Evolutionary conservation across 257 asterid species (phyloP).

Genomic region (Nicotiana noctiflora): DNA sequence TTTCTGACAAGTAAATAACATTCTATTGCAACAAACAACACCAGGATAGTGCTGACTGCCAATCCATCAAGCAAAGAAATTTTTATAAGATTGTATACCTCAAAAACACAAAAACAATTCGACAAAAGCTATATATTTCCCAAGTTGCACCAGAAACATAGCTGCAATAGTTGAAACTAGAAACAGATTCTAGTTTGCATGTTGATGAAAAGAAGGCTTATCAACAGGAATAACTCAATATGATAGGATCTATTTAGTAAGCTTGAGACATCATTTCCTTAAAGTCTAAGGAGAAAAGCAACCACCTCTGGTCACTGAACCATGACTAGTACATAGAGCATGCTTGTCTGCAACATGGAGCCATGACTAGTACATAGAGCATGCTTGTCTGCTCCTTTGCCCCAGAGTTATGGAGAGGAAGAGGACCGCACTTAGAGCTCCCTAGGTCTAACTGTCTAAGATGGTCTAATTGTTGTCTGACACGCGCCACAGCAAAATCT

Average conservation of each 20-base stretch:
- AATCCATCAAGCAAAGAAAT: neutral
- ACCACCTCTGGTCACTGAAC: neutral
- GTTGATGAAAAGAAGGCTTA: neutral
- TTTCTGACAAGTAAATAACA: neutral
- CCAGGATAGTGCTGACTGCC: neutral
- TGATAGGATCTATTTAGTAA: neutral
- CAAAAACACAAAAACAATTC: neutral
- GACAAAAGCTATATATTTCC: neutral
- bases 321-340: neutral
- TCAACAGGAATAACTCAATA: neutral
- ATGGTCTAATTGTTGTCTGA: neutral
- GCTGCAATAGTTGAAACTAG: neutral
- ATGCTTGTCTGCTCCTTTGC: neutral
- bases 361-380: neutral
- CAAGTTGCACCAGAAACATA: neutral
- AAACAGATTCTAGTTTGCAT: neutral
- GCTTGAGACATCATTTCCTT: neutral
- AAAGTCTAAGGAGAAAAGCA: neutral
- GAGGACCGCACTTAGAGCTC: neutral
- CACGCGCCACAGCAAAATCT: neutral
- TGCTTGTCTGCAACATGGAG: neutral
- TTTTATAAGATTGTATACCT: neutral
- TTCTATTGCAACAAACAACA: neutral
- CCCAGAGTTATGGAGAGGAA: neutral
- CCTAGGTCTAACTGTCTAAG: neutral